Base-by-base conservation (phyloP, 2,329 filamentous ascomycete genomes). In the Epichloe hybrida region DNA sequence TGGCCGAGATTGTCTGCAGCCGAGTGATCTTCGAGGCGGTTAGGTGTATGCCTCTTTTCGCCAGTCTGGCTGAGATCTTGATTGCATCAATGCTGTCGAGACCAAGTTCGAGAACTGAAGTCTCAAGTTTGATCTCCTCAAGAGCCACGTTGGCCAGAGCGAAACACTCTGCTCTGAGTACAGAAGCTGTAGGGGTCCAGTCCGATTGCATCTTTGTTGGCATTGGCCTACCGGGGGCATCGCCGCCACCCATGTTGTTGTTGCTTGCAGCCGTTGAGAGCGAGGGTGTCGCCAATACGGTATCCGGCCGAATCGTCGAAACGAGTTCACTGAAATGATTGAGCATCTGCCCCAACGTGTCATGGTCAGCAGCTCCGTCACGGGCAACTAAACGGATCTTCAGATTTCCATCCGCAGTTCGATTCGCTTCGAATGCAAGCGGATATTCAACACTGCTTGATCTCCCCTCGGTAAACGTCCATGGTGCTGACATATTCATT, bases 81-180 rank as follows among this genome's bases (percentile, higher is more conserved):
- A 96, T 91, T 2, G 85, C 79, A 64, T 96, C 90, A 52, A 96
- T 94, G 60, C 90, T 95, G 69, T 96, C 91, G 6, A 96, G 74
- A 0, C 90, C 90, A 35, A 96, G 74, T 57, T 91, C 82, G 39
- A 94, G 82, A 11, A 96, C 79, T 0, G 84, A 84, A 0, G 79
- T 80, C 6, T 71, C 66, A 48, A 78, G 75, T 2, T 68, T 63
- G 38, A 95, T 69, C 0, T 73, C 66, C 2, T 72, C 62, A 3
- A 66, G 62, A 0, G 75, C 62, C 0, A 82, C 61, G 0, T 73
- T 75, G 1, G 82, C 78, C 5, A 95, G 68, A 0, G 61, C 59
- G 1, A 84, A 77, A 42, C 95, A 74, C 58, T 85, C 81, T 3
- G 71, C 64, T 27, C 79, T 76, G 6, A 95, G 69, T 0, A 56